These are phyloP conservation scores for Hypoxylon crocopeplum DNA, from an alignment of 495 filamentous ascomycete genomes.

Conservation along the genomic window DNA sequence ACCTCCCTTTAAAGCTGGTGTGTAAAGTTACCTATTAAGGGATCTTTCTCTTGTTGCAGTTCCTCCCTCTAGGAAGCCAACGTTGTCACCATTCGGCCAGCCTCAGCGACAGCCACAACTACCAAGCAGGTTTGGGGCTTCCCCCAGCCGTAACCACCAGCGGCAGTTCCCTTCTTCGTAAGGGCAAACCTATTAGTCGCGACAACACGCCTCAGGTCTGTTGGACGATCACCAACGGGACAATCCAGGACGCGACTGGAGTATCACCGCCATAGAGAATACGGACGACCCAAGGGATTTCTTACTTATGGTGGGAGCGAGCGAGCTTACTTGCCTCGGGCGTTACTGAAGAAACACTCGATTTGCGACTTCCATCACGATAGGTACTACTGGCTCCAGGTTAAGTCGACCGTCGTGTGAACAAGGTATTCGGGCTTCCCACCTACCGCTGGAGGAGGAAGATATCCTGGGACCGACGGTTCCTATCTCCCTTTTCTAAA, in stretches of 20 bases:
- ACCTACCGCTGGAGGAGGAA: too few relatives aligned
- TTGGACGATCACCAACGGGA: background rate
- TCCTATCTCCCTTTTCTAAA: background rate
- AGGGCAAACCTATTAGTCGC: background rate
- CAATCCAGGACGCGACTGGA: too few relatives aligned
- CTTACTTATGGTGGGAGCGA: too few relatives aligned
- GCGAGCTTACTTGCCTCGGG: too few relatives aligned
- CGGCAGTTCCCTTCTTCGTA: background rate
- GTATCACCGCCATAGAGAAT: too few relatives aligned
- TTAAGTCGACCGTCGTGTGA: too few relatives aligned
- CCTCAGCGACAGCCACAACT: conserved; percentile 4
- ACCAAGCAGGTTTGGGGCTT: conserved; percentile 15
- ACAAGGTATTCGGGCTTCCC: too few relatives aligned
- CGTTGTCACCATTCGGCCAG: background rate
- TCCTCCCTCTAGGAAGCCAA: background rate
- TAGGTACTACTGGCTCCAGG: too few relatives aligned
- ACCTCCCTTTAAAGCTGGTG: conserved; percentile 19
- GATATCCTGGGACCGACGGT: background rate
- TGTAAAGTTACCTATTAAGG: conserved; percentile 27
- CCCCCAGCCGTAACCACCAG: conserved; percentile 10
- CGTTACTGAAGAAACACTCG: too few relatives aligned
- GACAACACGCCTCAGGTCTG: background rate
- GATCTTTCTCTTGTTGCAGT: background rate
- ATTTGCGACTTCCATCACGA: too few relatives aligned
- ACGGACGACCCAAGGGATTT: too few relatives aligned